Evolutionary conservation across 2,329 filamentous ascomycete species (phyloP).

Genomic region (Canariomyces notabilis): DNA sequence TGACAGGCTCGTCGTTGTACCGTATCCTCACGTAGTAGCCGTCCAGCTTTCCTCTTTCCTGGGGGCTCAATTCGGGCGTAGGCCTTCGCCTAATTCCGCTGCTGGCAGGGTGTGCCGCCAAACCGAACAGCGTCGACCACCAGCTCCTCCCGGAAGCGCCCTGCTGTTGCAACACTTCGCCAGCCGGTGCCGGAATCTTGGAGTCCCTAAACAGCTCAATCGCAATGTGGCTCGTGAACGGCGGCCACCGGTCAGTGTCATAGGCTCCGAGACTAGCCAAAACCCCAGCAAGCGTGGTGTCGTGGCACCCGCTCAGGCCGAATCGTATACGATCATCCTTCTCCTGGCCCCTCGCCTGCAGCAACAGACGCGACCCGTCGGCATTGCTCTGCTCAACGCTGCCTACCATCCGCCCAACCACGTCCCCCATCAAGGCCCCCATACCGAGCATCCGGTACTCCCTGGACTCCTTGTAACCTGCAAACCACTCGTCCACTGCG

Average conservation of each 20-base stretch:
- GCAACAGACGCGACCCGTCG: constrained; percentile 48
- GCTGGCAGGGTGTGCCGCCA: constrained; percentile 31
- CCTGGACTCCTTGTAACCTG: constrained; percentile 73
- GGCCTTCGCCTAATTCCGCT: constrained; percentile 60
- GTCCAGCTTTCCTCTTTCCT: constrained; percentile 57
- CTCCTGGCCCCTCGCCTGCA: constrained; percentile 31
- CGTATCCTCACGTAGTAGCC: constrained; percentile 84
- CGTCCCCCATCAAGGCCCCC: constrained; percentile 75
- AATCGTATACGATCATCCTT: constrained; percentile 56
- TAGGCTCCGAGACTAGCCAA: constrained; percentile 77
- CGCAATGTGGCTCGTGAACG: constrained; percentile 87
- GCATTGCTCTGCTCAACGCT: constrained; percentile 55
- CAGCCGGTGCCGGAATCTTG: constrained; percentile 17
- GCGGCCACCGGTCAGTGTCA: constrained; percentile 72
- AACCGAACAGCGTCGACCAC: constrained; percentile 32
- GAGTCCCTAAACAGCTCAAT: constrained; percentile 76
- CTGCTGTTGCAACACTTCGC: constrained; percentile 8
- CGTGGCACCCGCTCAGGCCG: constrained; percentile 80
- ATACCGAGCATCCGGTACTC: constrained; percentile 92
- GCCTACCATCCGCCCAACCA: constrained; percentile 70
- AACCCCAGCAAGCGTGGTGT: constrained; percentile 82
- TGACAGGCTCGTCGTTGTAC: constrained; percentile 83
- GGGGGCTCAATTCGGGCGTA: constrained; percentile 48
- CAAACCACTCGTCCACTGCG: constrained; percentile 87
- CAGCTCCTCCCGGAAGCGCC: constrained; percentile 26